These are phyloP conservation scores for Dryas integrifolia DNA, from an alignment of 331 rosid genomes.

Conservation along the genomic window DNA sequence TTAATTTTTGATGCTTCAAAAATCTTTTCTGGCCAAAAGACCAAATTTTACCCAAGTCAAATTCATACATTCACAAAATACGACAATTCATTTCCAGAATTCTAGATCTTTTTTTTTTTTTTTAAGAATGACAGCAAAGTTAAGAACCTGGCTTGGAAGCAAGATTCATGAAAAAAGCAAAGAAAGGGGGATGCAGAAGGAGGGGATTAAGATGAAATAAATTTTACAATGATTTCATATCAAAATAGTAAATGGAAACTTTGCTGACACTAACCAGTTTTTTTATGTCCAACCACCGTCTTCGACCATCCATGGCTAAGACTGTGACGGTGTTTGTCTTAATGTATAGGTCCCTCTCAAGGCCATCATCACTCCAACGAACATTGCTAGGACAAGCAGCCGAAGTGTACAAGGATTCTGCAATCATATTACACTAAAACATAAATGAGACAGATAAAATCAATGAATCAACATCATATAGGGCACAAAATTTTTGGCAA, in stretches of 20 bases:
- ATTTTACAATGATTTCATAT: background rate
- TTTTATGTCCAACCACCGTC: slow-evolving; percentile 93
- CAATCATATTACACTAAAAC: slow-evolving; percentile 23
- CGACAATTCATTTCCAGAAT: background rate
- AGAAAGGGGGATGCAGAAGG: background rate
- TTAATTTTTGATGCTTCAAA: background rate
- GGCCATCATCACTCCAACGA: slow-evolving; percentile 88
- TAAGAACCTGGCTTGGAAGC: background rate
- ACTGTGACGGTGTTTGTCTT: slow-evolving; percentile 71
- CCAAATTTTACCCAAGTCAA: slow-evolving; percentile 6
- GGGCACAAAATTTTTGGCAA: background rate
- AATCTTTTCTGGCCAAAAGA: background rate
- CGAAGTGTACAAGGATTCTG: slow-evolving; percentile 55
- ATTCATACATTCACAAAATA: background rate
- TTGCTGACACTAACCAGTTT: slow-evolving; percentile 62
- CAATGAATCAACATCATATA: background rate
- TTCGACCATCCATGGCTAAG: slow-evolving; percentile 99
- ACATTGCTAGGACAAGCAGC: slow-evolving; percentile 63
- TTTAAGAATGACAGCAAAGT: background rate
- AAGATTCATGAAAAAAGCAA: background rate
- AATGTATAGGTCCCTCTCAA: slow-evolving; percentile 86
- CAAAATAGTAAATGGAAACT: slow-evolving; percentile 18
- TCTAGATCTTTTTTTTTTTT: background rate
- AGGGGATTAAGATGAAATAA: background rate
- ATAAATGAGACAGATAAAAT: slow-evolving; percentile 3